Evolutionary conservation across 257 asterid species (phyloP).

Genomic region (Gardenia jasminoides): DNA sequence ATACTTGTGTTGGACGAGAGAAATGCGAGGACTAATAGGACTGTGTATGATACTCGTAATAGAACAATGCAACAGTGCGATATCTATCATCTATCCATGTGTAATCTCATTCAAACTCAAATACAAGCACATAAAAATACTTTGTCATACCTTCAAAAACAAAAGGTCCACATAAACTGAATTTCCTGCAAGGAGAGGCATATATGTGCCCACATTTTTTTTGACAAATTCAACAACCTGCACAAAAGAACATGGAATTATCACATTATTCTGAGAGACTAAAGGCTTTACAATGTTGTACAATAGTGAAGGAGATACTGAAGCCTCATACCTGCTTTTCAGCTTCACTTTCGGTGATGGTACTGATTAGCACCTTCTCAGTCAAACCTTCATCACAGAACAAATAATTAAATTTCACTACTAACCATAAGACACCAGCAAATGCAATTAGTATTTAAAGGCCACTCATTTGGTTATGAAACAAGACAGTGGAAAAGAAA

Average conservation of each 20-base stretch:
- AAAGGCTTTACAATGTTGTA: neutral
- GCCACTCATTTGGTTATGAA: neutral
- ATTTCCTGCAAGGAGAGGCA: conserved; percentile 85
- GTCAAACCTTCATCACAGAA: conserved; percentile 62
- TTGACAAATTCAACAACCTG: conserved; percentile 87
- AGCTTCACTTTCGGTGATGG: conserved; percentile 75
- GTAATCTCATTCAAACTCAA: neutral
- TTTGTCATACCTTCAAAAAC: conserved; percentile 64
- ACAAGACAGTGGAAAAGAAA: conserved; percentile 10
- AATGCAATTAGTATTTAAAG: neutral
- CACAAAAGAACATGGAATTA: neutral
- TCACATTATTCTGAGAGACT: neutral
- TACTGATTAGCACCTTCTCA: conserved; percentile 74
- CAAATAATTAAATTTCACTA: neutral
- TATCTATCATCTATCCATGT: neutral
- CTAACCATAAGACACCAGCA: neutral
- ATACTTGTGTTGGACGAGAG: neutral
- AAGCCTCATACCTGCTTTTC: conserved; percentile 70
- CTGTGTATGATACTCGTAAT: neutral
- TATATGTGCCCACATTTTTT: conserved; percentile 58
- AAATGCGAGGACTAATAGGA: neutral
- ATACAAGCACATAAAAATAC: conserved; percentile 10
- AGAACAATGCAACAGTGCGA: neutral
- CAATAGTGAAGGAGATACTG: neutral
- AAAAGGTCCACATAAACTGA: conserved; percentile 80